Evolutionary conservation across 2,329 filamentous ascomycete genomes (phyloP).

Genomic region (Colletotrichum orchidophilum): DNA sequence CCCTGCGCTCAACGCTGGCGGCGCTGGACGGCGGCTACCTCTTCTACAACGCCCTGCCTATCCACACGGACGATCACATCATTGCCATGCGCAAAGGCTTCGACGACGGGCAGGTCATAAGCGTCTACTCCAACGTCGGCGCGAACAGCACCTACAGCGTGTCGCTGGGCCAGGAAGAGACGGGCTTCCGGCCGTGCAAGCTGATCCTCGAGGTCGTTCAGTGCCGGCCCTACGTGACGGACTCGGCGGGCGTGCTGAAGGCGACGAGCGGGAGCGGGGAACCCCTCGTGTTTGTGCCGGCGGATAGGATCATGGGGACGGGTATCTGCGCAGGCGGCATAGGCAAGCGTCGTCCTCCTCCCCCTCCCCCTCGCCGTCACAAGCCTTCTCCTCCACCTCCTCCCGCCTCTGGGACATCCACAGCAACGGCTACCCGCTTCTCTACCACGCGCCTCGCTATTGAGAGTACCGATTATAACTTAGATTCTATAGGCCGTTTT

Average conservation of each 20-base stretch:
- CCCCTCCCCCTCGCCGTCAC: constrained; percentile 17
- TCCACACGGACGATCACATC: constrained; percentile 4
- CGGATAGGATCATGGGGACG: constrained; percentile 27
- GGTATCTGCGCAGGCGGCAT: constrained; percentile 29
- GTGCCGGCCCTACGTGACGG: constrained; percentile 27
- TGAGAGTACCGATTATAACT: constrained; percentile 31
- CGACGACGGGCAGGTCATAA: constrained; percentile 24
- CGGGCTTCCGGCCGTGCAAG: constrained; percentile 27
- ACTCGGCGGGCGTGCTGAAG: constrained; percentile 19
- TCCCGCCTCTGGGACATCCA: background rate
- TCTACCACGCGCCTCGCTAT: constrained; percentile 19
- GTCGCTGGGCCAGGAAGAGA: constrained; percentile 7
- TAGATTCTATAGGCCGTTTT: constrained; percentile 25
- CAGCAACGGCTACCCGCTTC: constrained; percentile 1
- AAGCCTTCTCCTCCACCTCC: background rate
- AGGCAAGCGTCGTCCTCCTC: constrained; percentile 28
- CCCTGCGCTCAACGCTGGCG: constrained; percentile 23
- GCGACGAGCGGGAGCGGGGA: constrained; percentile 23
- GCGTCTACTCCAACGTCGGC: constrained; percentile 32
- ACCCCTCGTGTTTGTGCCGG: constrained; percentile 31
- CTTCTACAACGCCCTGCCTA: constrained; percentile 22
- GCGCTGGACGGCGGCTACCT: constrained; percentile 24
- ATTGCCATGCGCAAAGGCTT: constrained; percentile 33
- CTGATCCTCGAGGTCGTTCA: constrained; percentile 28
- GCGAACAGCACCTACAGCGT: constrained; percentile 18